Evolutionary conservation across 2,329 filamentous ascomycete genomes (phyloP), one percentile per base, ranked within the genome.

Genomic region (Phaeosphaeria sp.): DNA sequence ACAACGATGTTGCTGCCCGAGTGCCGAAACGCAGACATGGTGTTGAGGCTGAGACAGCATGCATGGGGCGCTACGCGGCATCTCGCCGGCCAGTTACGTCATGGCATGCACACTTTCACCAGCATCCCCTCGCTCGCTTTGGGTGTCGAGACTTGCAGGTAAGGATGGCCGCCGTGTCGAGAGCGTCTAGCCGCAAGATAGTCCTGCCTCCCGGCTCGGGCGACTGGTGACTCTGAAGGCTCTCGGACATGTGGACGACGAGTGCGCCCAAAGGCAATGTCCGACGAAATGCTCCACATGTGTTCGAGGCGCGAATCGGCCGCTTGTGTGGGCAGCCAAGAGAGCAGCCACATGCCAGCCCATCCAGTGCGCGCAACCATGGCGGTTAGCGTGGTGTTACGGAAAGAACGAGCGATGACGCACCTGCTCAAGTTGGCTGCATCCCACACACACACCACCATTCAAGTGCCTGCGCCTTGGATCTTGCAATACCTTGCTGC

Each of bases 371-470:
- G 30, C 30, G 11, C 30, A 36, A 36, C 11, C 30, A 36, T 36
- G 30, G 30, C 30, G 40, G 40, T 20, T 43, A 43, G 40, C 40
- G 40, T 11, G 17, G 20, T 43, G 40, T 43, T 20, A 43, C 40
- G 3, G 40, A 43, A 18, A 21, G 40, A 43, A 22, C 44, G 44
- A 17, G 17, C 44, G 44, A 46, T 46, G 44, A 46, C 44, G 44
- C 44, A 46, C 21, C 3, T 18, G 44, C 22, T 7, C 44, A 22
- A 33, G 50, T 20, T 33, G 69, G 69, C 65, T 47, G 62, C 64
- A 60, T 59, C 30, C 59, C n/a, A n/a, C 61, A 51, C 63, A 58
- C 59, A 59, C 59, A 61, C 57, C 60, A 59, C 59, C 55, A 53
- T 55, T 63, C 45, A 54, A 24, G 6, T 22, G 44, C 49, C 50